phyloP scores from a whole-genome alignment of 495 filamentous ascomycete genomes.

The Clohesyomyces aquaticus region DNA sequence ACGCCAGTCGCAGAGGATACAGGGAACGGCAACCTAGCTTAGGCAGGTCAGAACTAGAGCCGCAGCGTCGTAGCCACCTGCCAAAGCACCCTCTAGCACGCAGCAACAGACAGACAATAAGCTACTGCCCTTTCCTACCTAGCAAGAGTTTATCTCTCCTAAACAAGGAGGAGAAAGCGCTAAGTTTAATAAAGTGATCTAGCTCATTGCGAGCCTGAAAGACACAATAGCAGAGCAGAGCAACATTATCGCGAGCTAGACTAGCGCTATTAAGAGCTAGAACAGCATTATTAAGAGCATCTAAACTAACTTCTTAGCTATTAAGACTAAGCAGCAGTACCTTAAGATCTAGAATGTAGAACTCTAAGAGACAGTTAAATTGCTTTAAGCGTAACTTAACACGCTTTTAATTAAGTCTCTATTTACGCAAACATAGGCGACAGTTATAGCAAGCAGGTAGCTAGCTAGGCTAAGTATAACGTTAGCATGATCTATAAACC shows the following conservation, averaged over 20 bases:
- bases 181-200: background rate
- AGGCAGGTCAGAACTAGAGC: conserved; percentile 5
- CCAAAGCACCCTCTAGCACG: too few species aligned
- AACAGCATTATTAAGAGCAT: background rate
- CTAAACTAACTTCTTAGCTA: background rate
- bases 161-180: background rate
- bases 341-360: conserved; percentile 15
- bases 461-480: background rate
- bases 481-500: background rate
- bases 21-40: conserved; percentile 10
- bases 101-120: conserved; percentile 8
- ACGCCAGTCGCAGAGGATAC: conserved; percentile 6
- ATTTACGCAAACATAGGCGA: conserved; percentile 1
- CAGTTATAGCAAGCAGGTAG: background rate
- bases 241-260: background rate
- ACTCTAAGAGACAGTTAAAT: conserved; percentile 6
- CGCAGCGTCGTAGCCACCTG: too few species aligned
- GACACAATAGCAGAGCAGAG: background rate
- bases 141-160: background rate
- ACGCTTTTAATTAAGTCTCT: background rate
- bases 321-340: conserved; percentile 10
- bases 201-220: background rate
- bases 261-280: background rate
- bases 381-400: background rate
- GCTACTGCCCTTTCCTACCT: background rate